Evolutionary conservation across 495 filamentous ascomycete genomes (phyloP).

Genomic region (Lophiotrema nucula): DNA sequence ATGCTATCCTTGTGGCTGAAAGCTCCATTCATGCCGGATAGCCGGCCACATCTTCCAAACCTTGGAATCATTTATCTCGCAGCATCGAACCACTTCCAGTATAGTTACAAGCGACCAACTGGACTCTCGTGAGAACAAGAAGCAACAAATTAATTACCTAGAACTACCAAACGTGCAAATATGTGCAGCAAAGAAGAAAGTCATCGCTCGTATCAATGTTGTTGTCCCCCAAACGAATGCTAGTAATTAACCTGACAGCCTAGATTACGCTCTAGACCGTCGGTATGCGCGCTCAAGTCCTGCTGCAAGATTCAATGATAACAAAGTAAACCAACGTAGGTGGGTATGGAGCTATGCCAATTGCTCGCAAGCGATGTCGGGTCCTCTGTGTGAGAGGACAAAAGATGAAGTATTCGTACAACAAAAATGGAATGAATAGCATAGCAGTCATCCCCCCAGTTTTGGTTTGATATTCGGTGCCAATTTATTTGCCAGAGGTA

Average conservation of each 20-base stretch:
- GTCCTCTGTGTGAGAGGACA: not conserved
- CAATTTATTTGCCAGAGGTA: constrained; percentile 28
- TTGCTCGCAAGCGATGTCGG: not conserved
- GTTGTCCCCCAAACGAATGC: not conserved
- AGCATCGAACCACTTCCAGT: too few relatives aligned
- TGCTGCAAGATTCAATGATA: constrained; percentile 13
- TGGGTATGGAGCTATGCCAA: not conserved
- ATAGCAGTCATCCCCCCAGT: not conserved
- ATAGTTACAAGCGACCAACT: too few relatives aligned
- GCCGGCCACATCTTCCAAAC: too few relatives aligned
- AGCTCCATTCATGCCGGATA: too few relatives aligned
- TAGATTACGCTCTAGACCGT: not conserved
- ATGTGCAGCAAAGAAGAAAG: constrained; percentile 29
- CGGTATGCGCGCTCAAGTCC: constrained; percentile 7
- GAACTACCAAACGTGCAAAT: constrained; percentile 30
- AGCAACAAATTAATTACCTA: not conserved
- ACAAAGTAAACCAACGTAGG: not conserved
- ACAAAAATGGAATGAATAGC: not conserved
- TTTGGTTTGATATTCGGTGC: not conserved
- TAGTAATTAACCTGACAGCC: not conserved
- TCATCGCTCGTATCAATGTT: too few relatives aligned
- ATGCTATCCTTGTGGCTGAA: too few relatives aligned
- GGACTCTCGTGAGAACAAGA: too few relatives aligned
- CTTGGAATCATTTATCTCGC: too few relatives aligned
- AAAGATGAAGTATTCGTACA: constrained; percentile 21